phyloP scores from a whole-genome alignment of 2,329 filamentous ascomycete species.

The Xylariaceae sp. region DNA sequence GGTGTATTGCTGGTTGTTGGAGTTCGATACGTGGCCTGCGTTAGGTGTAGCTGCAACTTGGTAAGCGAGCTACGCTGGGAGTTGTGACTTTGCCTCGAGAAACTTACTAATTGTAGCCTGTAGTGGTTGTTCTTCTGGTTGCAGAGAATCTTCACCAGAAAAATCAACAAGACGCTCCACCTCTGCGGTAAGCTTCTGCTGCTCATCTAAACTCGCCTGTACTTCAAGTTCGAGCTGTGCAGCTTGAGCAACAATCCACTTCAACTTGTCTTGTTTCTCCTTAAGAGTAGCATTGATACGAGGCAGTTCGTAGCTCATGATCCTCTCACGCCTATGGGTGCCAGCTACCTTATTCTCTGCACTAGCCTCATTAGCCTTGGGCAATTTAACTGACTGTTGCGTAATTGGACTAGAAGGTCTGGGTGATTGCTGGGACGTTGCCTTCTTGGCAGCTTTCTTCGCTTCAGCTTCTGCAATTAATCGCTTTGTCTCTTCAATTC shows the following conservation, averaged over 20 bases:
- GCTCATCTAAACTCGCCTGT: conserved; percentile 43
- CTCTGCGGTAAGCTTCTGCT: conserved; percentile 41
- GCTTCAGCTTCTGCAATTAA: conserved; percentile 65
- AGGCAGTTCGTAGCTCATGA: conserved; percentile 47
- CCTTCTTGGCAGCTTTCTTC: conserved; percentile 47
- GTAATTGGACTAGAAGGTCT: conserved; percentile 25
- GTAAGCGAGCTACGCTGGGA: not conserved
- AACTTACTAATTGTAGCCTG: conserved; percentile 24
- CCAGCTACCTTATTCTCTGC: conserved; percentile 17
- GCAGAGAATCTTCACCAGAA: conserved; percentile 9
- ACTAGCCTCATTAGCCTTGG: conserved; percentile 22
- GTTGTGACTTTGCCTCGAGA: not conserved
- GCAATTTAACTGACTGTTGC: conserved; percentile 20
- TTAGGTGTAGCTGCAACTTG: conserved; percentile 3
- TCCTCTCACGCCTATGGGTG: conserved; percentile 40
- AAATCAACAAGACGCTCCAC: conserved; percentile 43
- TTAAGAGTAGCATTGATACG: conserved; percentile 47
- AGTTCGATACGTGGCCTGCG: not conserved
- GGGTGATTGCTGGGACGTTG: conserved; percentile 30
- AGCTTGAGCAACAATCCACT: conserved; percentile 53
- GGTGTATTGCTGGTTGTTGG: not conserved
- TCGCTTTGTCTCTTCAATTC: conserved; percentile 66
- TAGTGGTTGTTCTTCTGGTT: conserved; percentile 20
- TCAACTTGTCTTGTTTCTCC: conserved; percentile 55
- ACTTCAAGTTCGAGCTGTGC: conserved; percentile 56